phyloP scores from a whole-genome alignment of 768 basidiomycete genomes.

The Cantharellus anzutake region DNA sequence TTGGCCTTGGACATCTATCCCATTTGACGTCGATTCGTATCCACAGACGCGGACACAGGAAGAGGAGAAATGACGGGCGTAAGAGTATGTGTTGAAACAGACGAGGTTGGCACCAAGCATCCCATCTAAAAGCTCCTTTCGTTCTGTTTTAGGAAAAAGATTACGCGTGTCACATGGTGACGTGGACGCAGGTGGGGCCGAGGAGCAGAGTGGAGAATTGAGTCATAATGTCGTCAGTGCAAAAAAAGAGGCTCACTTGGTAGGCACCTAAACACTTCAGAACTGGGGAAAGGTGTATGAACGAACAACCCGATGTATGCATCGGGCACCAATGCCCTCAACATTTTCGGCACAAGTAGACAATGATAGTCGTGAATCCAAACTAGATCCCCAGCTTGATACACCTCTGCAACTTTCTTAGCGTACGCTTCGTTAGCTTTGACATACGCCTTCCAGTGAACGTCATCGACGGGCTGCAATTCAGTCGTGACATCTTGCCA shows the following conservation, averaged over 20 bases:
- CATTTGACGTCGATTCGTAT: slow-evolving; percentile 48
- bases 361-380: slow-evolving; percentile 96
- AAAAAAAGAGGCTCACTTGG: slow-evolving; percentile 38
- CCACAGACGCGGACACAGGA: slow-evolving; percentile 94
- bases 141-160: slow-evolving; percentile 22
- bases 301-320: slow-evolving; percentile 81
- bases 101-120: slow-evolving; percentile 95
- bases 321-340: slow-evolving; percentile 44
- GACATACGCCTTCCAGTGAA: slow-evolving; percentile 60
- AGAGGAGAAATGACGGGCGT: slow-evolving; percentile 85
- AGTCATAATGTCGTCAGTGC: neutral
- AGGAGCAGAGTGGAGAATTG: neutral
- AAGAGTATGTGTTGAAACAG: slow-evolving; percentile 91
- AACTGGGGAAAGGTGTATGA: slow-evolving; percentile 94
- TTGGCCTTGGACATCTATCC: slow-evolving; percentile 78
- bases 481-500: slow-evolving; percentile 93
- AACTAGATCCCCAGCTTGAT: slow-evolving; percentile 78
- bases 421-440: slow-evolving; percentile 78
- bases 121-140: slow-evolving; percentile 88
- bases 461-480: slow-evolving; percentile 56
- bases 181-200: too few relatives aligned
- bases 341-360: slow-evolving; percentile 69
- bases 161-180: too few relatives aligned
- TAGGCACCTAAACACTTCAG: slow-evolving; percentile 86
- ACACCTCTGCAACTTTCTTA: slow-evolving; percentile 46